Evolutionary conservation across 495 filamentous ascomycete genomes (phyloP).

Genomic region (Usnea hakonensis): DNA sequence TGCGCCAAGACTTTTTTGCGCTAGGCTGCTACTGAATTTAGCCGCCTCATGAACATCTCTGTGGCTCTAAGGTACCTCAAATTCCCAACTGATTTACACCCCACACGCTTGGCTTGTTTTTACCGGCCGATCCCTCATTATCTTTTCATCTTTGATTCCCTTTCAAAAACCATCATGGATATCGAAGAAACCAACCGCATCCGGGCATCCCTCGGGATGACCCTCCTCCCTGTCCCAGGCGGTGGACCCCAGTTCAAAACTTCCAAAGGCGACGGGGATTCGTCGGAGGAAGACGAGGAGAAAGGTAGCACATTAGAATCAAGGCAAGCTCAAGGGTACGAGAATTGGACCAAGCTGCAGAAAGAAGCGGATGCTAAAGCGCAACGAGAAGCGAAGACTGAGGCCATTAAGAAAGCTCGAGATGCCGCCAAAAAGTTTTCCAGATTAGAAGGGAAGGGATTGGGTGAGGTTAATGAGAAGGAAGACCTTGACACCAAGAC

Average conservation of each 20-base stretch:
- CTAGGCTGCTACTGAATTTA: constrained; percentile 13
- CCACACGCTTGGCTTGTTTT: not conserved
- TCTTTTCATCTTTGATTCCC: not conserved
- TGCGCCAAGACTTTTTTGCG: constrained; percentile 29
- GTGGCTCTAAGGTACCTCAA: not conserved
- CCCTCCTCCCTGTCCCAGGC: constrained; percentile 78
- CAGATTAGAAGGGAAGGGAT: constrained; percentile 67
- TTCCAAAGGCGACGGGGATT: constrained; percentile 38
- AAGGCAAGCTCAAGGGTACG: constrained; percentile 66
- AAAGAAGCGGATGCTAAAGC: constrained; percentile 57
- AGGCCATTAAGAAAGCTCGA: constrained; percentile 79
- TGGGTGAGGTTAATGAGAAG: constrained; percentile 64
- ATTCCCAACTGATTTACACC: not conserved
- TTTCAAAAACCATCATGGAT: constrained; percentile 5
- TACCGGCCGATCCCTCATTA: not conserved
- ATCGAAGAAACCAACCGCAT: constrained; percentile 95
- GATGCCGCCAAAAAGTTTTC: constrained; percentile 69
- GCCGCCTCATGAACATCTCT: not conserved
- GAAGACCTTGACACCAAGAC: constrained; percentile 64
- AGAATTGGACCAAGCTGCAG: constrained; percentile 63
- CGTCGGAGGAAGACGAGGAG: constrained; percentile 57
- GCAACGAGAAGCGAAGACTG: constrained; percentile 66
- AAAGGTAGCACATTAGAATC: constrained; percentile 69
- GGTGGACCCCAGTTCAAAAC: constrained; percentile 56
- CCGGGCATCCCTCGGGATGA: constrained; percentile 79